Evolutionary conservation across 352 stramenopile genomes (phyloP), one percentile per base, ranked within the genome.

Genomic region (Globisporangium yorkense): DNA sequence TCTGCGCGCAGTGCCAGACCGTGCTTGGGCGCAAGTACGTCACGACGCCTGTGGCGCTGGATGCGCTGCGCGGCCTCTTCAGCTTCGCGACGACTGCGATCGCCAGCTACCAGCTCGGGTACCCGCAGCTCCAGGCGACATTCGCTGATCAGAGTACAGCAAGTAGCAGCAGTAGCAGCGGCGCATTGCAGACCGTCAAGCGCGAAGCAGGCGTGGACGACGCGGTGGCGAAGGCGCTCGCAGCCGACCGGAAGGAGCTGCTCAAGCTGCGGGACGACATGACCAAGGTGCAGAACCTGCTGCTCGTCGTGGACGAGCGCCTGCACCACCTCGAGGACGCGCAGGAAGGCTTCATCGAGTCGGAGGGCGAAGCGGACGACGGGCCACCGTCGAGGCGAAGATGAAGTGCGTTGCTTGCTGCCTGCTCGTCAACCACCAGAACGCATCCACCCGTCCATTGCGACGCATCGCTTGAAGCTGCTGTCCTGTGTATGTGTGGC

Each of bases 1-100:
- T 92, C 18, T 94, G 84, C 63, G 75, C 77, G 27, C 83, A 94
- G 61, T 94, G 84, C 54, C 80, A 92, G 54, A 82, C 78, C 0
- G 79, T 94, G 21, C 65, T 94, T 4, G 84, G 84, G 5, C 76
- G 81, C 47, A 77, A 78, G 57, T 93, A 94, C 66, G 62, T 89
- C 49, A 88, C 85, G 29, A 94, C 85, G 2, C 72, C 84, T 6
- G 57, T 75, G 41, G 51, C 57, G 27, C 55, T 94, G 24, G 84
- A 94, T 56, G 67, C 60, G 13, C 77, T 92, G 43, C 75, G 84
- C 21, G 77, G 74, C 10, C 70, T 88, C 7, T 92, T 80, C 53
- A 92, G 77, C 45, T 89, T 94, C 51, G 72, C 72, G 18, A 90
- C 80, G 10, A 79, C 71, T n/a, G 71, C 70, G 3, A 87, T 94